Evolutionary conservation across 768 basidiomycete species (phyloP).

Genomic region (Albatrellus ellisii): DNA sequence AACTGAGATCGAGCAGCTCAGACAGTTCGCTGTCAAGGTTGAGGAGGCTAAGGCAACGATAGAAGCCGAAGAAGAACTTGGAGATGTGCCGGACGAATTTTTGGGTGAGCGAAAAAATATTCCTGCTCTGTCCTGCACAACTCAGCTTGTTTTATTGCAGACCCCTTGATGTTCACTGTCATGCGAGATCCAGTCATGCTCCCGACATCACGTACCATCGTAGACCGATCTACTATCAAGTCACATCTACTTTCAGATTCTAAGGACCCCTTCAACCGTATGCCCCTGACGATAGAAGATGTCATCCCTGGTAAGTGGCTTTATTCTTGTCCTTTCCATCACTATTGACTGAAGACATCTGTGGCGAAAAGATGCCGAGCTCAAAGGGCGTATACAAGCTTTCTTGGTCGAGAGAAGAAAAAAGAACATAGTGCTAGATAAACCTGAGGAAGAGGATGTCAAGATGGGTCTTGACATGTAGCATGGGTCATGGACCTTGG

Average conservation of each 20-base stretch:
- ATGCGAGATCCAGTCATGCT: constrained; percentile 94
- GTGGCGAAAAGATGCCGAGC: constrained; percentile 59
- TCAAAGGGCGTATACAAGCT: constrained; percentile 62
- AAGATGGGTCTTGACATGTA: constrained; percentile 10
- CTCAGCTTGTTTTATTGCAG: constrained; percentile 25
- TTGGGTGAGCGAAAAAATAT: constrained; percentile 42
- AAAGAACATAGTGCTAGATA: constrained; percentile 19
- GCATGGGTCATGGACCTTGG: neutral
- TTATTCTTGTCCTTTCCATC: neutral
- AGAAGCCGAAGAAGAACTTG: constrained; percentile 83
- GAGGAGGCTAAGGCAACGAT: constrained; percentile 72
- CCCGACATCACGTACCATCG: constrained; percentile 63
- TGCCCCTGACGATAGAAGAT: constrained; percentile 67
- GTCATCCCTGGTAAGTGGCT: constrained; percentile 55
- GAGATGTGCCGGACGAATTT: constrained; percentile 93
- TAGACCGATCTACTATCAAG: constrained; percentile 91
- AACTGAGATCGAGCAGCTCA: constrained; percentile 58
- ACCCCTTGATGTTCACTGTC: constrained; percentile 80
- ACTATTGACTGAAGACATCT: neutral
- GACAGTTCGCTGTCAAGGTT: constrained; percentile 63
- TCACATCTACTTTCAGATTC: constrained; percentile 85
- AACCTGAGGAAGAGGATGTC: constrained; percentile 11
- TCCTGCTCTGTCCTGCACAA: constrained; percentile 5
- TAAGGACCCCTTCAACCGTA: constrained; percentile 93
- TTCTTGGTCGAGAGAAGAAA: constrained; percentile 49